Conservation (phyloP, 305 asterid species). For the Lippia alba region DNA sequence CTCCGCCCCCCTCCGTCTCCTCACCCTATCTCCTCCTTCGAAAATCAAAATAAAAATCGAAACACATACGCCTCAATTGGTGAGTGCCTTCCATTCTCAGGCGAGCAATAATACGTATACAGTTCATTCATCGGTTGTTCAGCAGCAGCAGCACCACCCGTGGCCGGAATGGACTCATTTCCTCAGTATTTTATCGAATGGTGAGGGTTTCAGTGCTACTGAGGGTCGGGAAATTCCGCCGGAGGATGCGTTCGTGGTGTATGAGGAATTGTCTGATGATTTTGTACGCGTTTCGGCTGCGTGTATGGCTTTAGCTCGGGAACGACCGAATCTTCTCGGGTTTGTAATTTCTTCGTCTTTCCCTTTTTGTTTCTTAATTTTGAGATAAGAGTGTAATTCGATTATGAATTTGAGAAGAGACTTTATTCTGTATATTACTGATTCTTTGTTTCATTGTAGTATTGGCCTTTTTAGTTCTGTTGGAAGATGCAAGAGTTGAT, state of each 20-base stretch:
- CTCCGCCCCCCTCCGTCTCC: constrained; percentile 43
- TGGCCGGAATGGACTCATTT: constrained; percentile 89
- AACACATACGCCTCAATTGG: constrained; percentile 36
- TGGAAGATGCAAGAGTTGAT: background rate
- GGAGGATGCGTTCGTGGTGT: constrained; percentile 75
- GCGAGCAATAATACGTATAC: constrained; percentile 36
- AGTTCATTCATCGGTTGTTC: constrained; percentile 34
- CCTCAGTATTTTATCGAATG: constrained; percentile 43
- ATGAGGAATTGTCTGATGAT: constrained; percentile 68
- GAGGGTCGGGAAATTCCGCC: constrained; percentile 39
- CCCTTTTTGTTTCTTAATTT: constrained; percentile 6
- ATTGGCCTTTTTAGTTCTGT: background rate
- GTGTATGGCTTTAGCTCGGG: constrained; percentile 73
- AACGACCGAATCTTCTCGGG: constrained; percentile 74
- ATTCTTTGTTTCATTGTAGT: background rate
- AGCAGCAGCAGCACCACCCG: constrained; percentile 56
- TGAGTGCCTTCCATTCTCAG: constrained; percentile 53
- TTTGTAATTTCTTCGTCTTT: constrained; percentile 35
- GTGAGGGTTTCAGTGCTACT: constrained; percentile 29
- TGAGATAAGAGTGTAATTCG: background rate
- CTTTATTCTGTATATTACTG: background rate
- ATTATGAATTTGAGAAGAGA: background rate
- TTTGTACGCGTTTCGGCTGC: constrained; percentile 58
- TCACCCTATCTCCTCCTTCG: constrained; percentile 38
- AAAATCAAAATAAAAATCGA: constrained; percentile 33